Evolutionary conservation across 2,329 filamentous ascomycete species (phyloP), one percentile per base, ranked within the genome.

Genomic region (Pestalotiopsis sp.): DNA sequence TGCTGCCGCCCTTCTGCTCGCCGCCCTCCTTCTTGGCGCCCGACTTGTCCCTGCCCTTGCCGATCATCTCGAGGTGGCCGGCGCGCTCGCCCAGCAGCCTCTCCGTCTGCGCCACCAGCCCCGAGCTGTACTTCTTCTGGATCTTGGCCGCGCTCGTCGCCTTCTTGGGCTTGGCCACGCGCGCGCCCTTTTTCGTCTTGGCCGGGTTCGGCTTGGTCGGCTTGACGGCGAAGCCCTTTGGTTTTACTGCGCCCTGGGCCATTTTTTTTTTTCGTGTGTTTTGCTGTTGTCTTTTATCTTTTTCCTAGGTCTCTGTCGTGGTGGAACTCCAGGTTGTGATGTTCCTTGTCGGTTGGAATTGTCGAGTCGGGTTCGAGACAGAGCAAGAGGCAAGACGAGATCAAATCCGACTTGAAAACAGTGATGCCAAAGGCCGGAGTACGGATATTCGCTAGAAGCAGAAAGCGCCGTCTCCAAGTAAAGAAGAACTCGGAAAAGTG

Each of bases 21-120:
- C 58, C 79, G 57, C 23, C 63, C 7, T 68, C 73, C 69, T 74
- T 70, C 60, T 68, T 65, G 67, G 70, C 70, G 2, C 62, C 70
- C 70, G 73, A 88, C 78, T 87, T 86, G 11, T 85, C 74, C 25
- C 74, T 72, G 4, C 76, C 84, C 78, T 86, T 84, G 40, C 86
- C 87, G 70, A 90, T 87, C 71, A 90, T 75, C 80, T 90, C 88
- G 27, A 90, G 78, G 69, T 90, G 88, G 0, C 88, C 87, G 4
- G 86, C 88, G 9, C 87, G 80, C 81, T 89, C 86, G 69, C 87
- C 87, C 56, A 90, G 82, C 75, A 90, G 80, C 70, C 83, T 81
- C 81, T 90, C 88, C 40, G 88, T 90, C 80, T 83, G 82, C 68
- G 81, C 81, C 58, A 82, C 83, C 75, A 90, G 81, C 61, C 87